A percentile compares a stretch with the other conserved stretches of the same genome.
These are phyloP conservation scores for Monascus ruber DNA, from an alignment of 2,329 filamentous ascomycete species.

Conservation along the genomic window DNA sequence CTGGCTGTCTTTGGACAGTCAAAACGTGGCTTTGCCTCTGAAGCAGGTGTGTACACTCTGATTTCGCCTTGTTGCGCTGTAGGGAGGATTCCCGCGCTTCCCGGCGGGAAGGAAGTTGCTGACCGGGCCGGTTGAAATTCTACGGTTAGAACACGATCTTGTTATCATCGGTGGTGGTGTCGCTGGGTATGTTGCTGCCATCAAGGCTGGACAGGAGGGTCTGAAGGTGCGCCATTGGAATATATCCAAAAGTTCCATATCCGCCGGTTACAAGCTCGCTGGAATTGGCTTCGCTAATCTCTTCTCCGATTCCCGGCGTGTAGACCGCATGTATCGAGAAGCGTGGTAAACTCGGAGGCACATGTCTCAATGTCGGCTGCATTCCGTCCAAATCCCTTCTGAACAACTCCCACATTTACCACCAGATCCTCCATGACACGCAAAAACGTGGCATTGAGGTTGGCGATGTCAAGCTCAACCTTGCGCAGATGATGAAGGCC, in stretches of 20 bases:
- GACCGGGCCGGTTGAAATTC: constrained; percentile 6
- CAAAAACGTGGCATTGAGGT: constrained; percentile 97
- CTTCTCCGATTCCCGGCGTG: not conserved
- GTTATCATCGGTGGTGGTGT: constrained; percentile 97
- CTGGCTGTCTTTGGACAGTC: constrained; percentile 40
- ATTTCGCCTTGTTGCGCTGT: not conserved
- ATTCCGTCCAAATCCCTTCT: constrained; percentile 98
- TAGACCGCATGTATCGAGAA: constrained; percentile 98
- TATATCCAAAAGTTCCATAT: not conserved
- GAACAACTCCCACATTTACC: constrained; percentile 98
- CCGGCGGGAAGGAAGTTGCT: constrained; percentile 9
- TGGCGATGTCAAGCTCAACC: constrained; percentile 91
- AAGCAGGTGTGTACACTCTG: constrained; percentile 28
- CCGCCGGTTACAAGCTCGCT: not conserved
- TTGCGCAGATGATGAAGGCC: constrained; percentile 93
- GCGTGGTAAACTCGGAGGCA: constrained; percentile 86
- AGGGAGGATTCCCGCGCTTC: constrained; percentile 6
- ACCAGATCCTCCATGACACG: constrained; percentile 92
- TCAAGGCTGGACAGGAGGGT: constrained; percentile 96
- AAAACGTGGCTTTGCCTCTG: constrained; percentile 47
- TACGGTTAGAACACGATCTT: constrained; percentile 80
- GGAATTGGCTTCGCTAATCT: constrained; percentile 6
- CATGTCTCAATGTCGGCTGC: constrained; percentile 97
- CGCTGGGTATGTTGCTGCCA: constrained; percentile 95
- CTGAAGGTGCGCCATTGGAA: constrained; percentile 57